Evolutionary conservation across 164 flowering plant genomes (phyloP).

Genomic region (Umbilicus rupestris): DNA sequence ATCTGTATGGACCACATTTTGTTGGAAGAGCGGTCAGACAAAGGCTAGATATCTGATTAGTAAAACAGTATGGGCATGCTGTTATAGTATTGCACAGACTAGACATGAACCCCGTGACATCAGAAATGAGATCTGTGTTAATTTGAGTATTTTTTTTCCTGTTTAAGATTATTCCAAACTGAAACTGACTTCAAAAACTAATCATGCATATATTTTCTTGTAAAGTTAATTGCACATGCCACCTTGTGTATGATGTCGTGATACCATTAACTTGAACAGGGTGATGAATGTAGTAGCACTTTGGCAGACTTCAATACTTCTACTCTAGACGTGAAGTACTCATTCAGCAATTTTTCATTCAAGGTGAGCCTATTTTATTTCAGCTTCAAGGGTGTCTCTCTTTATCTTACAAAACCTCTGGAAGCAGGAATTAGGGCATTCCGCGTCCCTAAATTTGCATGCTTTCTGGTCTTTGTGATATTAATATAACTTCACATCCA

Average conservation of each 20-base stretch:
- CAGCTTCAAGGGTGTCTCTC: background rate
- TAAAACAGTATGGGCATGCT: background rate
- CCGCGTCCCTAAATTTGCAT: background rate
- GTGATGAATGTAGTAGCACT: conserved; percentile 75
- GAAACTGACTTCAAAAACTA: too few species aligned
- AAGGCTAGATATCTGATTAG: background rate
- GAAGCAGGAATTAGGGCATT: background rate
- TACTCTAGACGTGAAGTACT: conserved; percentile 52
- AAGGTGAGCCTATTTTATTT: conserved; percentile 48
- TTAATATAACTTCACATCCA: background rate
- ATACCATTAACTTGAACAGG: conserved; percentile 29
- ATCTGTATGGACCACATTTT: background rate
- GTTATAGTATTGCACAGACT: background rate
- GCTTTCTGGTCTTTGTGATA: background rate
- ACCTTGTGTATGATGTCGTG: background rate
- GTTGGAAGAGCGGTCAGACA: background rate
- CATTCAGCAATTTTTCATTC: conserved; percentile 94
- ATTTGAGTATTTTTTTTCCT: too few species aligned
- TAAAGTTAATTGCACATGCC: background rate
- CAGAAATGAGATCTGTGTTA: background rate
- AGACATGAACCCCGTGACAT: background rate
- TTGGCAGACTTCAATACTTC: conserved; percentile 65
- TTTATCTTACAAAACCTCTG: background rate
- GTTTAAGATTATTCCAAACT: too few species aligned
- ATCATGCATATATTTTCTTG: too few species aligned